Evolutionary conservation across 257 asterid genomes (phyloP).

Genomic region (Lantana camara): DNA sequence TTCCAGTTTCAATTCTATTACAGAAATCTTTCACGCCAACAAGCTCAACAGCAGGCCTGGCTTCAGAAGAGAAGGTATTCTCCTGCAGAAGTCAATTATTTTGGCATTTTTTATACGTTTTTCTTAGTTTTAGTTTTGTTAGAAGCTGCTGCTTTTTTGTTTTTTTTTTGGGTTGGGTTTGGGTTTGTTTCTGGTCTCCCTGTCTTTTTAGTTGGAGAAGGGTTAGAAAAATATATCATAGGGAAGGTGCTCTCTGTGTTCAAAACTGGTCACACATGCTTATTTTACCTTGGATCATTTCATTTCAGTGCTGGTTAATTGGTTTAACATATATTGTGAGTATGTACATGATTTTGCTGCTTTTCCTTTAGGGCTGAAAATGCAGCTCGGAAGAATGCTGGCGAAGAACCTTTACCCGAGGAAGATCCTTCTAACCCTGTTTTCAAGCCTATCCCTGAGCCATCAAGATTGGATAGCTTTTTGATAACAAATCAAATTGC

Average conservation of each 20-base stretch:
- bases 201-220: no score
- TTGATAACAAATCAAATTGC: slow-evolving; percentile 86
- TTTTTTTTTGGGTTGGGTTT: not conserved
- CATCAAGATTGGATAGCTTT: slow-evolving; percentile 92
- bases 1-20: slow-evolving; percentile 90
- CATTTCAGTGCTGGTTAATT: no score
- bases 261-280: not conserved
- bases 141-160: not conserved
- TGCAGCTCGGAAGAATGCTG: slow-evolving; percentile 71
- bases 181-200: no score
- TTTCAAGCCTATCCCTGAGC: slow-evolving; percentile 93
- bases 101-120: not conserved
- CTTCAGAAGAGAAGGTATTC: slow-evolving; percentile 91
- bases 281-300: slow-evolving; percentile 4
- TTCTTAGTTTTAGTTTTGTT: not conserved
- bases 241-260: no score
- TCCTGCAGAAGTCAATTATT: not conserved
- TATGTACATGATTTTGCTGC: not conserved
- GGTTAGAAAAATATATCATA: no score
- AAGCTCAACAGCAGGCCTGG: slow-evolving; percentile 96
- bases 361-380: slow-evolving; percentile 69
- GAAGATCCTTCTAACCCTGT: slow-evolving; percentile 90
- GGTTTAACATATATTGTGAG: no score
- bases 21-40: slow-evolving; percentile 94
- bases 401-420: slow-evolving; percentile 95